Evolutionary conservation across 2,329 filamentous ascomycete species (phyloP).

Genomic region (Cylindrodendrum hubeiense): DNA sequence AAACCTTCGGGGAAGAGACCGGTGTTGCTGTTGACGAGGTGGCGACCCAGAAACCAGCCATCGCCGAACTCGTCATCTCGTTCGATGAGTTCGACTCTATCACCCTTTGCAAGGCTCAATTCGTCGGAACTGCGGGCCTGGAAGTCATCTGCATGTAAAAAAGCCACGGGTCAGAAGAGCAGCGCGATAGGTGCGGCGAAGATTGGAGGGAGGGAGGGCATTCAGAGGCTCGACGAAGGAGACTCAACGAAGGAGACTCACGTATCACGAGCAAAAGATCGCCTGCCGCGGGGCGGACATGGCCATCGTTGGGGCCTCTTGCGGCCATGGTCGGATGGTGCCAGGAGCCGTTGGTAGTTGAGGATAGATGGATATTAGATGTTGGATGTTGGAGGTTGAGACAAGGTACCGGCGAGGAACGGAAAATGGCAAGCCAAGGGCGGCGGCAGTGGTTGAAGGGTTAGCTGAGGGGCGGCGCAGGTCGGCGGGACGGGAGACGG

Average conservation of each 20-base stretch:
- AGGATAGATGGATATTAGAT: slow-evolving; percentile 1
- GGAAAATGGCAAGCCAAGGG: slow-evolving; percentile 36
- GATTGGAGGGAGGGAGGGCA: not conserved
- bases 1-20: slow-evolving; percentile 87
- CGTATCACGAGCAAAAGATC: slow-evolving; percentile 79
- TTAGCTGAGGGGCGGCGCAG: slow-evolving; percentile 30
- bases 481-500: slow-evolving; percentile 8
- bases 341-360: slow-evolving; percentile 32
- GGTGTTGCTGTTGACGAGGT: slow-evolving; percentile 78
- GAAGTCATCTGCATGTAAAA: slow-evolving; percentile 80
- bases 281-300: slow-evolving; percentile 69
- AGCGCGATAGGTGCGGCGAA: slow-evolving; percentile 11
- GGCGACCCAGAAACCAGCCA: slow-evolving; percentile 85
- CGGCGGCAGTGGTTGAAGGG: slow-evolving; percentile 35
- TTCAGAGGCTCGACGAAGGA: slow-evolving; percentile 21
- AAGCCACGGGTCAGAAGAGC: slow-evolving; percentile 30
- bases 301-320: slow-evolving; percentile 51
- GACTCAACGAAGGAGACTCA: slow-evolving; percentile 59
- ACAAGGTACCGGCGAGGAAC: slow-evolving; percentile 33
- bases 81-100: slow-evolving; percentile 85
- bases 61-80: slow-evolving; percentile 91
- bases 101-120: slow-evolving; percentile 86
- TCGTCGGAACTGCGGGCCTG: slow-evolving; percentile 92
- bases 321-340: slow-evolving; percentile 56
- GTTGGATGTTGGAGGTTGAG: slow-evolving; percentile 34